A percentile compares a stretch with the other conserved stretches of the same genome.
Conservation (phyloP, 257 asterid genomes). For the Salvia miltiorrhiza region DNA sequence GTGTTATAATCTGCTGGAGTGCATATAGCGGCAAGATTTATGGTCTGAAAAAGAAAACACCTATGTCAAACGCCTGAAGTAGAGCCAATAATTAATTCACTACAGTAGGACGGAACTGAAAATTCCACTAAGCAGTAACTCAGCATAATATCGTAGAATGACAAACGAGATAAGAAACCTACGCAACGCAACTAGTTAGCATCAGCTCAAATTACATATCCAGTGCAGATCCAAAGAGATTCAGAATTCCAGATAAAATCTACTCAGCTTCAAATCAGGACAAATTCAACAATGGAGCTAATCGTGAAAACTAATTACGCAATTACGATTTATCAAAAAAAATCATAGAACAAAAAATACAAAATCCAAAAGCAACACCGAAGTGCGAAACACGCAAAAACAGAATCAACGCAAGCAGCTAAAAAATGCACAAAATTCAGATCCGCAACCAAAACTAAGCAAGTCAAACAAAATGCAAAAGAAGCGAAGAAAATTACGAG, state of each 20-base stretch:
- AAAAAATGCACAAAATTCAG: constrained; percentile 18
- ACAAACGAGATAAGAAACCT: neutral
- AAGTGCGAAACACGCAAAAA: neutral
- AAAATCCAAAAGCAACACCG: neutral
- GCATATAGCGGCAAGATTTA: constrained; percentile 98
- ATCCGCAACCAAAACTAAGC: constrained; percentile 18
- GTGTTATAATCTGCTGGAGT: constrained; percentile 98
- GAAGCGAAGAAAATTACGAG: constrained; percentile 47
- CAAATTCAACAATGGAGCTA: neutral
- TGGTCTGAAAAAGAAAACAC: constrained; percentile 47
- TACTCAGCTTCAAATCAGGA: constrained; percentile 14
- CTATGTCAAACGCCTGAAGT: constrained; percentile 17
- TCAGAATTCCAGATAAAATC: constrained; percentile 20
- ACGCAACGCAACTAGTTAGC: neutral
- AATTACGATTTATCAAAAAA: neutral
- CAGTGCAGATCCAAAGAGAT: constrained; percentile 20
- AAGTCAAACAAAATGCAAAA: constrained; percentile 17
- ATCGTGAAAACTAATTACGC: neutral
- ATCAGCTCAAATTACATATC: neutral
- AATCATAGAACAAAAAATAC: neutral
- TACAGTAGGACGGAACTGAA: neutral
- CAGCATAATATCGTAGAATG: neutral
- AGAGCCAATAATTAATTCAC: neutral
- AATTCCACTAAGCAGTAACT: constrained; percentile 5
- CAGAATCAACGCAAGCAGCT: constrained; percentile 1